phyloP scores from a whole-genome alignment of 2,329 filamentous ascomycete genomes.

The Trichoderma sp. region DNA sequence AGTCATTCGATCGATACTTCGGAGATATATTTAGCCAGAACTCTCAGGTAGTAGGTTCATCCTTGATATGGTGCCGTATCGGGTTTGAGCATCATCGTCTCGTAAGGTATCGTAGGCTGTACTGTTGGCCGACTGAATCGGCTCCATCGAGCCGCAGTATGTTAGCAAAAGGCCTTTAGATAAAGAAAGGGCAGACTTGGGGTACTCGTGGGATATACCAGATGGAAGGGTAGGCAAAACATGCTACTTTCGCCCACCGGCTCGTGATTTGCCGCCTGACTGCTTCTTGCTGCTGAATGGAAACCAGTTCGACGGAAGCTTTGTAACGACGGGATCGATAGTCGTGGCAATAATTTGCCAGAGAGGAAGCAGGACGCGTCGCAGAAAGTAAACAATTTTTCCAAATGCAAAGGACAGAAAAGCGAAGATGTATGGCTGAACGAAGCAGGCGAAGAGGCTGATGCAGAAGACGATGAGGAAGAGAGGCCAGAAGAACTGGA shows the following conservation, averaged over 20 bases:
- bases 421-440: constrained; percentile 7
- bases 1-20: no score
- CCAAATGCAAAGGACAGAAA: neutral
- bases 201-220: neutral
- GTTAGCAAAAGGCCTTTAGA: neutral
- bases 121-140: neutral
- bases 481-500: neutral
- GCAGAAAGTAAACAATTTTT: neutral
- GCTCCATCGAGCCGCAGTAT: neutral
- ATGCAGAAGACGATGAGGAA: constrained; percentile 3
- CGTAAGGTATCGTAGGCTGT: neutral
- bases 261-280: no score
- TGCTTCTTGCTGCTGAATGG: neutral
- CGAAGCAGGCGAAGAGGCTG: neutral
- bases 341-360: neutral
- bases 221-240: neutral
- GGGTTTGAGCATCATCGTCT: neutral
- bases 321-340: neutral
- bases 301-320: neutral
- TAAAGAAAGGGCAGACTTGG: no score
- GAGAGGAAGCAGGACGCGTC: neutral
- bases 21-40: no score
- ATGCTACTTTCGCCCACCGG: no score
- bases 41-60: neutral
- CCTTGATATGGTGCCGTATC: neutral